Evolutionary conservation across 148 eudicot genomes (phyloP), one percentile per base, ranked within the genome.

Genomic region (Selenicereus undatus): DNA sequence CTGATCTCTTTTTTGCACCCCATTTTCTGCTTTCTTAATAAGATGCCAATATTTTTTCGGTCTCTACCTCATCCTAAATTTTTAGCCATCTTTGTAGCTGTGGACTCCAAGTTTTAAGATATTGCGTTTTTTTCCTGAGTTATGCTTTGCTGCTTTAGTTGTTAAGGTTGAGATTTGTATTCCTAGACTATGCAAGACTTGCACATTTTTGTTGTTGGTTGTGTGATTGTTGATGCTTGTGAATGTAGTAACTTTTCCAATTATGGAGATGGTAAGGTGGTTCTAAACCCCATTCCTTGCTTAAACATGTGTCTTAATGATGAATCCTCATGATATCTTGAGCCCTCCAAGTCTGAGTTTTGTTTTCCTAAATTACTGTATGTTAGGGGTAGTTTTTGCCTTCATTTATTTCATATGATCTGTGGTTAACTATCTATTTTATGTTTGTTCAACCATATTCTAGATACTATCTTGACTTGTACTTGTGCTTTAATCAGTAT

Each of bases 401-500:
- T 45, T 70, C 13, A 4, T 22, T 27, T 21, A 22, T 64, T 24
- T 29, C 0, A 1, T 74, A 0, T 77, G 43, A 39, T 39, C 43
- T 39, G 70, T 20, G 45, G 43, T 77, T 13, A 80, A n/a, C 52
- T 78, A 35, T 39, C 60, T 51, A 20, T 12, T 30, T 22, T 39
- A 16, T 16, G 11, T 73, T 68, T 51, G 27, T 16, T 42, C 43
- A 52, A 8, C 12, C 3, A 36, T 70, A 70, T 17, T 64, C 26
- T 75, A 52, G 78, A 27, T 72, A 26, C 12, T 45, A n/a, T 68
- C 73, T 14, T 84, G 71, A 80, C 76, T 74, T 85, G 70, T 70
- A 64, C 72, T 81, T 29, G 27, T 71, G 45, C 69, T 69, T 62
- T 80, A 74, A 85, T 83, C 90, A 96, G 99, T 96, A 96, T 94